These are phyloP conservation scores for Lachnellula suecica DNA, from an alignment of 2,329 filamentous ascomycete species.

Conservation along the genomic window DNA sequence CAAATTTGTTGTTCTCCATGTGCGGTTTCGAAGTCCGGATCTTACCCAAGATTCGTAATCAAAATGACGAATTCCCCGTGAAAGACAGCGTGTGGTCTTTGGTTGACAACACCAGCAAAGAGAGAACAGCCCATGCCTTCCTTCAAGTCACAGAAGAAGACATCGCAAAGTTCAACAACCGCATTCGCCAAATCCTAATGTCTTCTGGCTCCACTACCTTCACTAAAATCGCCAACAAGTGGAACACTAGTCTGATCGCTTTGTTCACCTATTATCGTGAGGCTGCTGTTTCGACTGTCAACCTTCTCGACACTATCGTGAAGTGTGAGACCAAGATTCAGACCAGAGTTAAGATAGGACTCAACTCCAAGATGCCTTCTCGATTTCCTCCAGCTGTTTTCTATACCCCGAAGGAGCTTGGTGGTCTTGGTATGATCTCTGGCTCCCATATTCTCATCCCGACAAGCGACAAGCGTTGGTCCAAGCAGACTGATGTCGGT, in stretches of 20 bases:
- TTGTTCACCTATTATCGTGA: constrained; percentile 99
- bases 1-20: constrained; percentile 97
- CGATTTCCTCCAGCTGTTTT: constrained; percentile 98
- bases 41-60: constrained; percentile 89
- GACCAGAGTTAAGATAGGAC: constrained; percentile 95
- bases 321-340: constrained; percentile 99
- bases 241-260: constrained; percentile 96
- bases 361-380: constrained; percentile 99
- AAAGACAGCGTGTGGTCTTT: constrained; percentile 99
- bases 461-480: constrained; percentile 96
- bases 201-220: constrained; percentile 99
- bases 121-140: constrained; percentile 96
- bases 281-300: constrained; percentile 92
- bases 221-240: constrained; percentile 99
- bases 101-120: constrained; percentile 94
- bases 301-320: constrained; percentile 93
- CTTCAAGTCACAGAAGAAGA: constrained; percentile 97
- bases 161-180: constrained; percentile 98
- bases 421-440: constrained; percentile 97
- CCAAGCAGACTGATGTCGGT: constrained; percentile 94
- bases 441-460: constrained; percentile 97
- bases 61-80: constrained; percentile 93
- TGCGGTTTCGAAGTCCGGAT: constrained; percentile 96
- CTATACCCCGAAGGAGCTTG: constrained; percentile 96
- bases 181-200: constrained; percentile 98